phyloP scores from a whole-genome alignment of 139 green algal species.

The Chlorella sp. region DNA sequence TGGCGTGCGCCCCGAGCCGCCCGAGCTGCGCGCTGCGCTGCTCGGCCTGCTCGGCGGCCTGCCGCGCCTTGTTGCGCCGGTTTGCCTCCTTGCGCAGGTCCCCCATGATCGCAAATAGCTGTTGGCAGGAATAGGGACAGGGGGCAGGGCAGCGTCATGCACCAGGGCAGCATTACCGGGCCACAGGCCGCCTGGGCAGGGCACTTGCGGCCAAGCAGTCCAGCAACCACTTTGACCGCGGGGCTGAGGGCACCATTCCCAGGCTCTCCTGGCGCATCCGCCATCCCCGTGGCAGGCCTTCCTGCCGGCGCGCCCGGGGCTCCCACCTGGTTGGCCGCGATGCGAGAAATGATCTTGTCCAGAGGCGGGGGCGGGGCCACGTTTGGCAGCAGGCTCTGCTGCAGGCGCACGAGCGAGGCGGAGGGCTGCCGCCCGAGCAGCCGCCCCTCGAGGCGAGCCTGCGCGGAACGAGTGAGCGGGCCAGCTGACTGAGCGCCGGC shows the following conservation, averaged over 20 bases:
- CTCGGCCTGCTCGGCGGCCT: not conserved
- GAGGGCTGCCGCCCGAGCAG: not conserved
- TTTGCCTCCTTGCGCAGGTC: conserved; percentile 52
- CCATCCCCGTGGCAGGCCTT: not conserved
- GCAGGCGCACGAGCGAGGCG: conserved; percentile 52
- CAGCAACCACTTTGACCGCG: not conserved
- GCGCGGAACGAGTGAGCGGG: not conserved
- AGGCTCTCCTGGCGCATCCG: too few species aligned
- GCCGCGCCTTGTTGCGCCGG: conserved; percentile 23
- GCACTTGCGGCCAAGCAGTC: not conserved
- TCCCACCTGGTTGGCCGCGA: conserved; percentile 39
- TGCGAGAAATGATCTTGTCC: conserved; percentile 49
- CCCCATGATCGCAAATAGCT: conserved; percentile 30
- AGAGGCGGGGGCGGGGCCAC: conserved; percentile 48
- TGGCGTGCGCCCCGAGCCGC: not conserved
- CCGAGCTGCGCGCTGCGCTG: not conserved
- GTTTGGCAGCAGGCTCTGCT: conserved; percentile 55
- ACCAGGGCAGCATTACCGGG: not conserved
- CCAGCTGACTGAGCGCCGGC: not conserved
- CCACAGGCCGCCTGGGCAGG: not conserved
- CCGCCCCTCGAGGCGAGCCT: not conserved
- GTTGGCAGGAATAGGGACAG: not conserved
- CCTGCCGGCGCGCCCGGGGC: not conserved
- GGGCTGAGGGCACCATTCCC: not conserved
- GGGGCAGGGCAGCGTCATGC: not conserved